A percentile compares a stretch with the other conserved stretches of the same genome.
phyloP scores from a whole-genome alignment of 805 yeast species.

The Blastobotrys parvus region DNA sequence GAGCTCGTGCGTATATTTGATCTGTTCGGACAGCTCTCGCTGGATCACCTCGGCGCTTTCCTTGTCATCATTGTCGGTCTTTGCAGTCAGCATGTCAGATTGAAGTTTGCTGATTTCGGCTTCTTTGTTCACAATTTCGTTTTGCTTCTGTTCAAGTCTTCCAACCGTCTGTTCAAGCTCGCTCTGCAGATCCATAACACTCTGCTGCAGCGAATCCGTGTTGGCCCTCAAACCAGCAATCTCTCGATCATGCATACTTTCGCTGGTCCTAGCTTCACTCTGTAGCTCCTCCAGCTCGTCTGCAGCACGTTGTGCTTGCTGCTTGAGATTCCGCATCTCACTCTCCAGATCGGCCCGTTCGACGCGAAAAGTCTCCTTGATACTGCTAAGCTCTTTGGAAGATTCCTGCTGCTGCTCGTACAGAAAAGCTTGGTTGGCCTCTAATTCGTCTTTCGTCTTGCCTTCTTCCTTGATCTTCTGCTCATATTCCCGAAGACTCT shows the following conservation, averaged over 20 bases:
- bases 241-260: conserved; percentile 3
- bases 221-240: conserved; percentile 2
- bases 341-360: conserved; percentile 22
- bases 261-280: conserved; percentile 12
- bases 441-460: conserved; percentile 27
- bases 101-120: conserved; percentile 8
- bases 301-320: conserved; percentile 25
- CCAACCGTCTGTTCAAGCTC: conserved; percentile 1
- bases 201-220: not conserved
- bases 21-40: conserved; percentile 31
- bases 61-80: conserved; percentile 5
- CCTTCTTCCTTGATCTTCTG: conserved; percentile 26
- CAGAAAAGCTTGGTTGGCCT: conserved; percentile 32
- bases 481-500: conserved; percentile 24
- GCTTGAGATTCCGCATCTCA: conserved; percentile 30
- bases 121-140: conserved; percentile 12
- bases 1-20: conserved; percentile 36
- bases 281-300: conserved; percentile 21
- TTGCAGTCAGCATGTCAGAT: not conserved
- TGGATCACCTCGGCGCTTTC: conserved; percentile 12
- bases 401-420: conserved; percentile 30
- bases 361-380: conserved; percentile 21
- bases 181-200: conserved; percentile 3
- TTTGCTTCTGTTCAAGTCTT: conserved; percentile 8
- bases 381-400: conserved; percentile 19